Evolutionary conservation across 2,329 filamentous ascomycete species (phyloP).

Genomic region (Fusarium piperis): DNA sequence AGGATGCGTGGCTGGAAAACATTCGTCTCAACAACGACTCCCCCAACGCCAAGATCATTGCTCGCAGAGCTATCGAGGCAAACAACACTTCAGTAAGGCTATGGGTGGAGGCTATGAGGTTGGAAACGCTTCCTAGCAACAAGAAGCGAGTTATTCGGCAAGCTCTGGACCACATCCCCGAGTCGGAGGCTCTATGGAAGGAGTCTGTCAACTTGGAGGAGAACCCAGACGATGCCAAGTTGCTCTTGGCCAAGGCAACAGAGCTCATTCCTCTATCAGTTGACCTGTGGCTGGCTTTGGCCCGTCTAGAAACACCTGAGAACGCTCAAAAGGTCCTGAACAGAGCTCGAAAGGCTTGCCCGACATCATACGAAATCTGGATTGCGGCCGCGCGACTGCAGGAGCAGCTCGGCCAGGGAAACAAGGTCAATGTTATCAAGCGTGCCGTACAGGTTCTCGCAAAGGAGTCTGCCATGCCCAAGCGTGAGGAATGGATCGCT

Average conservation of each 20-base stretch:
- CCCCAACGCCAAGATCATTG: constrained; percentile 95
- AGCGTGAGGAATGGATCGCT: constrained; percentile 95
- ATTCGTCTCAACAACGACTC: constrained; percentile 87
- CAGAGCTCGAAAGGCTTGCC: constrained; percentile 91
- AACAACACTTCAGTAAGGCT: constrained; percentile 88
- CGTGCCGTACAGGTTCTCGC: constrained; percentile 88
- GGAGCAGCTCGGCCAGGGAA: constrained; percentile 82
- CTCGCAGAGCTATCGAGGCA: constrained; percentile 89
- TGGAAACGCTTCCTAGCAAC: constrained; percentile 83
- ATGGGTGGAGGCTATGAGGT: constrained; percentile 95
- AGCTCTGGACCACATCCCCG: constrained; percentile 90
- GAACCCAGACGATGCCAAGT: constrained; percentile 83
- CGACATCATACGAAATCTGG: constrained; percentile 95
- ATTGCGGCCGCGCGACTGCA: constrained; percentile 92
- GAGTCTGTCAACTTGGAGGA: constrained; percentile 96
- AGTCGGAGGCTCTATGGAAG: constrained; percentile 98
- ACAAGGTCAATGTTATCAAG: constrained; percentile 92
- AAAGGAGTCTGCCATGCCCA: constrained; percentile 94
- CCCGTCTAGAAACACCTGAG: constrained; percentile 86
- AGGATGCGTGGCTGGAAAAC: constrained; percentile 96
- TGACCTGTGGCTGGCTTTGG: constrained; percentile 94
- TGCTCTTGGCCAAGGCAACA: constrained; percentile 92
- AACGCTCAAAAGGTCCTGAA: constrained; percentile 96
- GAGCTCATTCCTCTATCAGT: constrained; percentile 94
- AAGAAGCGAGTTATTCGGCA: constrained; percentile 94